Base-by-base conservation (phyloP, 2,329 filamentous ascomycete species). In the Penicillium sp. region DNA sequence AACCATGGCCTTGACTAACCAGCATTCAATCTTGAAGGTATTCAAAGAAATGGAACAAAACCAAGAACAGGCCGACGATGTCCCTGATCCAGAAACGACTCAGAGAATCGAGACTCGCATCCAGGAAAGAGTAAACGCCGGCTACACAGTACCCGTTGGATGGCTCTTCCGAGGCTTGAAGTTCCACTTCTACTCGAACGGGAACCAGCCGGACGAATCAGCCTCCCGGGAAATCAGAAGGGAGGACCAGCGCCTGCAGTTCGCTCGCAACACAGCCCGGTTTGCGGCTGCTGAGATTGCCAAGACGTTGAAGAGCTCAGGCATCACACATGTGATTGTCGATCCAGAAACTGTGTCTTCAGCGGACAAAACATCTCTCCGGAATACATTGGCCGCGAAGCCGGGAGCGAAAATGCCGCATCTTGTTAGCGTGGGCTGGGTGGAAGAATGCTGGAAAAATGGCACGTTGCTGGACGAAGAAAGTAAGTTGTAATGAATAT, bases 381-480 rank as follows among this genome's bases (percentile, higher is more conserved):
- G 71, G 31, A 55, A 59, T 22, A 54, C 53, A 1, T 43, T 71
- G 31, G 56, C 65, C 21, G 54, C 58, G 8, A 45, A 51, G 9
- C 51, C 59, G 21, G 66, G 76, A 45, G 66, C 63, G 6, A 70
- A 63, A 41, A 68, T 89, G 32, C 87, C 90, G 0, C 75, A 87
- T 55, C 69, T 91, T 6, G 85, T 96, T 2, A 78, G 72, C 0
- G 66, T 76, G 9, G 73, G 74, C 13, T 98, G 93, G 93, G 70
- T 96, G 0, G 77, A 83, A 44, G 82, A 85, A 45, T 87, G 87
- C 61, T 95, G 90, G 88, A 75, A 74, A 51, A 87, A 91, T 65
- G 77, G 75, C 55, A 95, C 88, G 1, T 62, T 86, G 53, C 66
- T 96, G 41, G 88, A 95, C 57, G 91, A 96, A 70, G 87, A 91